phyloP scores from a whole-genome alignment of 139 green algal genomes.

The Chlorella vulgaris region DNA sequence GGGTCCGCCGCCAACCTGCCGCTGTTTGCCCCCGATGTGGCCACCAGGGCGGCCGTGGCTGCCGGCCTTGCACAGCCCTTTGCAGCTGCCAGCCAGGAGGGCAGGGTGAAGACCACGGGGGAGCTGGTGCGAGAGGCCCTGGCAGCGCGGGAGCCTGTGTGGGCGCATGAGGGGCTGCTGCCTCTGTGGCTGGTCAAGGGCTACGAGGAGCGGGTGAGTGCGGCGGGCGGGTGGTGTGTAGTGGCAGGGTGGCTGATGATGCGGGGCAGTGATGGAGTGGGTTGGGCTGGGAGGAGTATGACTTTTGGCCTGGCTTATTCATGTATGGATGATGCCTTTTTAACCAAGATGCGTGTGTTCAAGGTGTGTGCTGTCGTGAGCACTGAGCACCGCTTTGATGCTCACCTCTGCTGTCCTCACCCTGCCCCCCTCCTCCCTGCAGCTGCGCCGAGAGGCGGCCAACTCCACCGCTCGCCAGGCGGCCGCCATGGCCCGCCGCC shows the following conservation, averaged over 20 bases:
- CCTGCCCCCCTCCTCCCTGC: background rate
- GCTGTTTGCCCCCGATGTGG: background rate
- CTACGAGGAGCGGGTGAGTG: conserved; percentile 53
- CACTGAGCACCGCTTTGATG: no score
- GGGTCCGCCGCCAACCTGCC: conserved; percentile 15
- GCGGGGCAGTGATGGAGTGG: background rate
- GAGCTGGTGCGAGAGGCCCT: background rate
- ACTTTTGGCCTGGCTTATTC: background rate
- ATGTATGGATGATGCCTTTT: background rate
- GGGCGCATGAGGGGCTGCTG: conserved; percentile 52
- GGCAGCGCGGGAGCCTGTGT: conserved; percentile 22
- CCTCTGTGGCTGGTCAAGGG: conserved; percentile 58
- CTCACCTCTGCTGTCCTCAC: no score
- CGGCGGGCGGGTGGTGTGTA: background rate
- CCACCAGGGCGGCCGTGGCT: background rate
- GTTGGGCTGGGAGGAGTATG: background rate
- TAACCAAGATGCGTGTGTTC: no score
- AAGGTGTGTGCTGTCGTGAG: no score
- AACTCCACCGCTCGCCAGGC: conserved; percentile 30
- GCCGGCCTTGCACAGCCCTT: no score
- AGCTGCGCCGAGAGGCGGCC: conserved; percentile 41
- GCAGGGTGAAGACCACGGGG: background rate
- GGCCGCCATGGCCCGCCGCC: background rate
- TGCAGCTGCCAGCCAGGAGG: background rate
- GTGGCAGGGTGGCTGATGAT: no score